These are phyloP conservation scores for Cylindrotheca closterium DNA, from an alignment of 108 stramenopile species.

Conservation along the genomic window DNA sequence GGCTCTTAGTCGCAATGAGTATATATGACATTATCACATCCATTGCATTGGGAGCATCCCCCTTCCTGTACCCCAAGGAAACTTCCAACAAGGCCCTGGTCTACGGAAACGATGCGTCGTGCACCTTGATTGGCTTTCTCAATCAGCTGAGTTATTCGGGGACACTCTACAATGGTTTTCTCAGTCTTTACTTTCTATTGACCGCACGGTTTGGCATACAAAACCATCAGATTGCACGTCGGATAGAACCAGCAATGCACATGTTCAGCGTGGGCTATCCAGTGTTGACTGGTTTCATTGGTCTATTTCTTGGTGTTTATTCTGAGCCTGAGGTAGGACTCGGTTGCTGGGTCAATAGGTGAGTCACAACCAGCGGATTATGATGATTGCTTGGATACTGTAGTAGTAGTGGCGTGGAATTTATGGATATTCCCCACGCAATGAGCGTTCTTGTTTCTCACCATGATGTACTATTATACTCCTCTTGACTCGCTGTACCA, in stretches of 20 bases:
- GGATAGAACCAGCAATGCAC: slow-evolving; percentile 16
- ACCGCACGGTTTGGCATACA: slow-evolving; percentile 18
- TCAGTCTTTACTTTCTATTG: slow-evolving; percentile 31
- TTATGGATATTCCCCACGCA: too few species aligned
- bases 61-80: slow-evolving; percentile 11
- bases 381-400: not conserved
- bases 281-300: slow-evolving; percentile 7
- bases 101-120: slow-evolving; percentile 25
- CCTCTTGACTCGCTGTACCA: too few species aligned
- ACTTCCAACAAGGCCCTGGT: slow-evolving; percentile 12
- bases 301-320: slow-evolving; percentile 9
- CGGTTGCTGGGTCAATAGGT: not conserved
- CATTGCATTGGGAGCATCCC: not conserved
- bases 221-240: not conserved
- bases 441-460: too few species aligned
- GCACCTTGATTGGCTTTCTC: slow-evolving; percentile 25
- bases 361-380: not conserved
- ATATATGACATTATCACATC: slow-evolving; percentile 14
- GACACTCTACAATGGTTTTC: slow-evolving; percentile 25
- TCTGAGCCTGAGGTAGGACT: slow-evolving; percentile 14
- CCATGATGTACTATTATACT: too few species aligned
- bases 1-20: slow-evolving; percentile 23
- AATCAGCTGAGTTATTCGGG: slow-evolving; percentile 14
- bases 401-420: too few species aligned
- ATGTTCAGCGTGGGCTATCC: slow-evolving; percentile 1